phyloP scores from a whole-genome alignment of 2,329 filamentous ascomycete species.

The Cercospora sojina region DNA sequence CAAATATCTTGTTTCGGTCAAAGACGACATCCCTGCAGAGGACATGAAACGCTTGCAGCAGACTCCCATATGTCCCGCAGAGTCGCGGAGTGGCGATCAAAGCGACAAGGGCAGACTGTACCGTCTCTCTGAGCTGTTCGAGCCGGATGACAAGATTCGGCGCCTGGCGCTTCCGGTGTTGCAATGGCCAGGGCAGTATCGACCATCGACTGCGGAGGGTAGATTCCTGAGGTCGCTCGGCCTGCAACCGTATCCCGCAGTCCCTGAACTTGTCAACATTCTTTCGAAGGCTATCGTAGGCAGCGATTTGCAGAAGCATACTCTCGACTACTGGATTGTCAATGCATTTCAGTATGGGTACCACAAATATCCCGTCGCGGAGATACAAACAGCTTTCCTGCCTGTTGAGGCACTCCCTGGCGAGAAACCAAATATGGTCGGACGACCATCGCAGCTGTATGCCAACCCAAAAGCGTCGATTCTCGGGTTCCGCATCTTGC shows the following conservation, averaged over 20 bases:
- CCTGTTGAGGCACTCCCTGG: conserved; percentile 73
- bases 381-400: conserved; percentile 52
- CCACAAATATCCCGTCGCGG: conserved; percentile 58
- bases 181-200: conserved; percentile 77
- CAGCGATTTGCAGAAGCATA: conserved; percentile 62
- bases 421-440: conserved; percentile 52
- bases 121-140: conserved; percentile 75
- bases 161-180: conserved; percentile 71
- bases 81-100: conserved; percentile 50
- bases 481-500: conserved; percentile 77
- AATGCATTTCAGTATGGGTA: conserved; percentile 81
- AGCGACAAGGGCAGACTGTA: conserved; percentile 51
- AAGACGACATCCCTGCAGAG: conserved; percentile 77
- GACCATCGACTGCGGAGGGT: conserved; percentile 66
- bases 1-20: conserved; percentile 88
- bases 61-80: conserved; percentile 79
- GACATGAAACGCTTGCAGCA: conserved; percentile 77
- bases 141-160: conserved; percentile 70
- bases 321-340: conserved; percentile 78
- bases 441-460: conserved; percentile 74
- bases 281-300: conserved; percentile 64
- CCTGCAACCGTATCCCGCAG: conserved; percentile 68
- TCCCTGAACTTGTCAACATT: conserved; percentile 72
- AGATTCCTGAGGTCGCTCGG: conserved; percentile 73
- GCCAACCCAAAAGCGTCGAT: conserved; percentile 74